phyloP scores from a whole-genome alignment of 2,329 filamentous ascomycete genomes.

The Teratosphaeria nubilosa region DNA sequence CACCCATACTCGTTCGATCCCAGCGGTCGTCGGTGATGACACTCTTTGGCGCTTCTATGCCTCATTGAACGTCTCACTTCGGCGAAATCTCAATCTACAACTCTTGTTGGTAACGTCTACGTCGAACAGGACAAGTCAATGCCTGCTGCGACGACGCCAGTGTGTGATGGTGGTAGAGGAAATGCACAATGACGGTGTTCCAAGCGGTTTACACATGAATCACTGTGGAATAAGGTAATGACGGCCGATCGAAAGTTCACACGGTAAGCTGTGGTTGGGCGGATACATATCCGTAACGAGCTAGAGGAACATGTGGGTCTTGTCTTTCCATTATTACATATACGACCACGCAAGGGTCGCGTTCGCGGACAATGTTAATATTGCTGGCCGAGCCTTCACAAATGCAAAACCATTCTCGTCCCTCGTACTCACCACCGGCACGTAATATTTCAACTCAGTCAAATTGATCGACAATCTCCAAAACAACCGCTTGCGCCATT shows the following conservation, averaged over 20 bases:
- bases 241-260: neutral
- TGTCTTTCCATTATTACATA: neutral
- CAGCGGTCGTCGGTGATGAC: slow-evolving; percentile 7
- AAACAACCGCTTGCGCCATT: neutral
- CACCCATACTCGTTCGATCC: slow-evolving; percentile 20
- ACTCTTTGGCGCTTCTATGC: neutral
- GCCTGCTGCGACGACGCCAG: neutral
- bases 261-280: neutral
- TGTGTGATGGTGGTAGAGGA: neutral
- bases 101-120: neutral
- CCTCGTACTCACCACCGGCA: too few species aligned
- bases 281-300: neutral
- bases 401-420: too few species aligned
- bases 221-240: too few species aligned
- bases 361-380: neutral
- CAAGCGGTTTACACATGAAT: neutral
- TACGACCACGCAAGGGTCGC: neutral
- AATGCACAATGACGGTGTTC: neutral
- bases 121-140: neutral
- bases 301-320: neutral
- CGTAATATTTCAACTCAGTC: too few species aligned
- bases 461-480: neutral
- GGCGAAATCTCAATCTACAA: neutral
- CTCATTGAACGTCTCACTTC: neutral
- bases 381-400: too few species aligned